Conservation (phyloP, 495 filamentous ascomycete genomes). For the Aspergillus avenaceus region DNA sequence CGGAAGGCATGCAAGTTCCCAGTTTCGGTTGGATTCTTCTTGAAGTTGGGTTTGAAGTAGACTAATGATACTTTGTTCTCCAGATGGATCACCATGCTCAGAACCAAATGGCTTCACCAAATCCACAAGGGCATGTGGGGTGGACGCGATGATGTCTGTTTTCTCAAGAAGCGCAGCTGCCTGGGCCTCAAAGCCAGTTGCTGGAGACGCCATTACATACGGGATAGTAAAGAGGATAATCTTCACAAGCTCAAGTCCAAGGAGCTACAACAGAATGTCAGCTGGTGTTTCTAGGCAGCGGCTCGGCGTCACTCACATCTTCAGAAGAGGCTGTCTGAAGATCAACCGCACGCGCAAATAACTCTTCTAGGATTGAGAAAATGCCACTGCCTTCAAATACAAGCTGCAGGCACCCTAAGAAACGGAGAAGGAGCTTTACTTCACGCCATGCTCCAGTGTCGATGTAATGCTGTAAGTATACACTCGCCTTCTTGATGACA, state of each 20-base stretch:
- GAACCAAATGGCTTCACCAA: constrained; percentile 78
- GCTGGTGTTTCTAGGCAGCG: not conserved
- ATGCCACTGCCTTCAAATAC: constrained; percentile 79
- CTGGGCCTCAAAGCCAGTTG: constrained; percentile 59
- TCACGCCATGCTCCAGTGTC: constrained; percentile 76
- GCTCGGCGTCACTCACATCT: constrained; percentile 57
- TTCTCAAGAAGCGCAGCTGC: constrained; percentile 79
- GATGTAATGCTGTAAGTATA: constrained; percentile 57
- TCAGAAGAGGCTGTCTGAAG: constrained; percentile 86
- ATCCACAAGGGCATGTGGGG: constrained; percentile 74
- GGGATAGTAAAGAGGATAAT: constrained; percentile 91
- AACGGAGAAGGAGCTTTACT: constrained; percentile 84
- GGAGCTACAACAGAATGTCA: constrained; percentile 33
- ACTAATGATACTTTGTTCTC: constrained; percentile 68
- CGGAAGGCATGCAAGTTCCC: constrained; percentile 79
- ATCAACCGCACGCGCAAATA: constrained; percentile 80
- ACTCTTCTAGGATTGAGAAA: constrained; percentile 77
- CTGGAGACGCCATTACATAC: constrained; percentile 76
- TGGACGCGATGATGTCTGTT: constrained; percentile 84
- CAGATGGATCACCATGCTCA: constrained; percentile 45
- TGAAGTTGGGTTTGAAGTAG: constrained; percentile 84
- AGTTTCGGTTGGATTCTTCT: constrained; percentile 61
- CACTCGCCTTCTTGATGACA: constrained; percentile 56
- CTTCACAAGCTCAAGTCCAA: constrained; percentile 88
- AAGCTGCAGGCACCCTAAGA: constrained; percentile 76